Base-by-base conservation (phyloP, 1,284 basidiomycete genomes). In the Baeospora myosura region DNA sequence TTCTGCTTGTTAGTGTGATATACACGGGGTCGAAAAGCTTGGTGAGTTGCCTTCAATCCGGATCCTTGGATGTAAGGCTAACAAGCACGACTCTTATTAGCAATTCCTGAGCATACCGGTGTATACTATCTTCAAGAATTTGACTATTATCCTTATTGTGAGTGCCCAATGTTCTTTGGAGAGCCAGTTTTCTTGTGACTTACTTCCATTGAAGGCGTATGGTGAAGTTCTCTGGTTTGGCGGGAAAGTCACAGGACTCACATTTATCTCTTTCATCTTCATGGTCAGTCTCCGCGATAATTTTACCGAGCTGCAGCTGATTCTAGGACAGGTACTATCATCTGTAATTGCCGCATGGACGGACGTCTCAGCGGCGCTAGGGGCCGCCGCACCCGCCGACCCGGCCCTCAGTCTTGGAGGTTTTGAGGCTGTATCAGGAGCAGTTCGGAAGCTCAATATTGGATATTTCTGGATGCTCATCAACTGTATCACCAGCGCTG, bases 91-190 rank as follows among this genome's bases (percentile, higher is more conserved):
- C 20, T 21, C 30, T 30, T 18, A 26, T 11, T 54, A 95, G 89
- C 93, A 95, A 89, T 90, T 81, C 64, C 71, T 97, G 38, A 86
- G 79, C 48, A 95, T 97, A 61, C 92, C 92, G 0, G 81, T 95
- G 21, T 94, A 93, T 64, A 94, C 96, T 2, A 98, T 99, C 52
- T 98, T 98, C 80, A 99, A 99, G 68, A 99, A 99, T 62, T 62
- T 98, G 54, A 97, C 96, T 21, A 99, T 98, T 57, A 98, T 98
- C 52, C 76, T 99, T 26, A 98, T 98, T 57, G 91, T 90, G 49
- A 50, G 84, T 17, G 14, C 12, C 12, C 22, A 16, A 34, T 25
- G 21, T 37, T 41, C 2, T 33, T n/a, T n/a, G n/a, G n/a, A n/a
- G n/a, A n/a, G n/a, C 14, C 21, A 20, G 3, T 17, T 20, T 34